Evolutionary conservation across 2,329 filamentous ascomycete species (phyloP).

Genomic region (Penicillium sp.): DNA sequence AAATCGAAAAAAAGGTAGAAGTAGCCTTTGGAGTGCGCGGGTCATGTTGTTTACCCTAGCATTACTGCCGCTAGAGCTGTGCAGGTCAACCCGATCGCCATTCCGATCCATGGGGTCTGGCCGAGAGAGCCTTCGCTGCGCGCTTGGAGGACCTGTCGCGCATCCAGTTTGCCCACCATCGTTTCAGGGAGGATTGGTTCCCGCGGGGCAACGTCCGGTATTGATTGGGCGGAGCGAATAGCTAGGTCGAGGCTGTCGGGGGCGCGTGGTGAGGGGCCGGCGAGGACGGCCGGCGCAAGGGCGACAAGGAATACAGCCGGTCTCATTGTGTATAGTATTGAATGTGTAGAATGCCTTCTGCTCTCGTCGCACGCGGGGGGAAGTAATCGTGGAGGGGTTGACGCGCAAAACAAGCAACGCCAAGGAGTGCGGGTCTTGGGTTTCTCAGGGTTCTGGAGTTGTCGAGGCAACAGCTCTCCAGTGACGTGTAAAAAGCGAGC

Average conservation of each 20-base stretch:
- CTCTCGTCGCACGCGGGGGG: background rate
- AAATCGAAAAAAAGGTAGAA: conserved; percentile 6
- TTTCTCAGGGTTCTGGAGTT: conserved; percentile 15
- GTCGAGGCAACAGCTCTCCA: conserved; percentile 21
- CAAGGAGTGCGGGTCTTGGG: conserved; percentile 22
- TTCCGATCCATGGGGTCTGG: conserved; percentile 43
- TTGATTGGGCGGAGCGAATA: conserved; percentile 20
- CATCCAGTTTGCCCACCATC: conserved; percentile 10
- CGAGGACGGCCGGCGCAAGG: conserved; percentile 21
- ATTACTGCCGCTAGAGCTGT: conserved; percentile 41
- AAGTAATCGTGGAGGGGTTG: conserved; percentile 6
- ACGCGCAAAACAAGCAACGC: conserved; percentile 24
- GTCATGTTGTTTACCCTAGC: conserved; percentile 29
- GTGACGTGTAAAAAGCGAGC: background rate
- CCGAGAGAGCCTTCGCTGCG: conserved; percentile 41
- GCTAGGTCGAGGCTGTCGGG: conserved; percentile 11
- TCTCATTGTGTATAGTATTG: conserved; percentile 14
- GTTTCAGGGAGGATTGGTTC: conserved; percentile 3
- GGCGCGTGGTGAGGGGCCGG: conserved; percentile 15
- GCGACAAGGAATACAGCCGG: conserved; percentile 15
- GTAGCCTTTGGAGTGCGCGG: conserved; percentile 1
- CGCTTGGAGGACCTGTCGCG: conserved; percentile 29
- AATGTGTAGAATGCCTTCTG: background rate
- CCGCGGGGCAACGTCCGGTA: conserved; percentile 15
- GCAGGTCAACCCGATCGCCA: conserved; percentile 42